Evolutionary conservation across 306 rosid genomes (phyloP).

Genomic region (Dalbergia cultrata): DNA sequence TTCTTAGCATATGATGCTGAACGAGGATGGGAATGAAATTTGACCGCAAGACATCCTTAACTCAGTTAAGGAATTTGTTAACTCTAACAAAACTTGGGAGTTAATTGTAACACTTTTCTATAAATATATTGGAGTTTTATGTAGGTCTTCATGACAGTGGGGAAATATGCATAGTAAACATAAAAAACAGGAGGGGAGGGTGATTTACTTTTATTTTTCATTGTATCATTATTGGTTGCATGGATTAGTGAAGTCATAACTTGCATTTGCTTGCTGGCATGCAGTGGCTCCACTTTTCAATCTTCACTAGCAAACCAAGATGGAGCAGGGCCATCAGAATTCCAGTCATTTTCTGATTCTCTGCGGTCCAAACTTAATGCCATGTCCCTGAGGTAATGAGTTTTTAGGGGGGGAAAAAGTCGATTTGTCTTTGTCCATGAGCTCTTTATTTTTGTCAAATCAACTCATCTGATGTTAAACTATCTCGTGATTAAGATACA

Average conservation of each 20-base stretch:
- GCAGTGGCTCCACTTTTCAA: conserved; percentile 57
- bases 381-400: conserved; percentile 71
- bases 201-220: neutral
- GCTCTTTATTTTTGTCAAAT: conserved; percentile 8
- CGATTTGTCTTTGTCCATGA: conserved; percentile 23
- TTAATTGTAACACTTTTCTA: neutral
- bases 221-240: conserved; percentile 18
- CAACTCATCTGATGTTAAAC: conserved; percentile 35
- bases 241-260: conserved; percentile 5
- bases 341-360: conserved; percentile 84
- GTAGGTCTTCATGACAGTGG: neutral
- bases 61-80: conserved; percentile 9
- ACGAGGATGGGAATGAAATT: neutral
- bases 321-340: conserved; percentile 82
- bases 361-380: conserved; percentile 73
- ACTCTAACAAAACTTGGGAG: neutral
- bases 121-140: neutral
- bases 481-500: conserved; percentile 65
- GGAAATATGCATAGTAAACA: neutral
- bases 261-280: conserved; percentile 13
- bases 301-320: conserved; percentile 63
- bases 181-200: neutral
- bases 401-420: neutral
- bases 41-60: neutral
- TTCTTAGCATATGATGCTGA: conserved; percentile 12